A percentile compares a stretch with the other conserved stretches of the same genome.
Evolutionary conservation across 306 rosid genomes (phyloP).

Genomic region (Castanea sativa): DNA sequence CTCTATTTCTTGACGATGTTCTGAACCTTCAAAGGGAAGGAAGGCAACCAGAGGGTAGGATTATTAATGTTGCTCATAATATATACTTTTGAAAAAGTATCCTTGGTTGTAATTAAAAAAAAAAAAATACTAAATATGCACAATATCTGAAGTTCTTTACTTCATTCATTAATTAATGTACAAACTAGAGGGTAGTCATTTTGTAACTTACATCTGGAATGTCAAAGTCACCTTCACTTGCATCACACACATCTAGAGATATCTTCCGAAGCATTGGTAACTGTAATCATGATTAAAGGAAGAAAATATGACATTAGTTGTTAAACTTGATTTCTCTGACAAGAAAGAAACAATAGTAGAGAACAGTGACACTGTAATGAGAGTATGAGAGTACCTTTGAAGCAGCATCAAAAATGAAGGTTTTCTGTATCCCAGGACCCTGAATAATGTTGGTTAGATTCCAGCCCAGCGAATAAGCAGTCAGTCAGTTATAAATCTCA

Average conservation of each 20-base stretch:
- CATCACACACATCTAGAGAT: slow-evolving; percentile 78
- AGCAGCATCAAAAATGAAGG: slow-evolving; percentile 55
- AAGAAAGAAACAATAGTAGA: background rate
- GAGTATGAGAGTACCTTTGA: slow-evolving; percentile 45
- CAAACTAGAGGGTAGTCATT: background rate
- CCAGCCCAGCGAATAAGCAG: background rate
- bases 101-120: no score
- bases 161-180: background rate
- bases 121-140: background rate
- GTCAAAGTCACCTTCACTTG: slow-evolving; percentile 65
- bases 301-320: background rate
- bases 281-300: slow-evolving; percentile 38
- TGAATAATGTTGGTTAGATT: slow-evolving; percentile 27
- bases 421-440: slow-evolving; percentile 64
- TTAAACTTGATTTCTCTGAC: slow-evolving; percentile 14
- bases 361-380: background rate
- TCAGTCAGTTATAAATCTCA: background rate
- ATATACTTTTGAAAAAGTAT: no score
- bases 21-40: background rate
- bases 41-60: background rate
- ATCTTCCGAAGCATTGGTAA: slow-evolving; percentile 67
- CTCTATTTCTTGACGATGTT: background rate
- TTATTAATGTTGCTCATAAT: background rate
- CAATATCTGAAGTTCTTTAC: background rate
- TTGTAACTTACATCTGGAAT: slow-evolving; percentile 61